A percentile compares a stretch with the other conserved stretches of the same genome.
phyloP scores from a whole-genome alignment of 2,329 filamentous ascomycete species.

The Hymenoscyphus repandus region DNA sequence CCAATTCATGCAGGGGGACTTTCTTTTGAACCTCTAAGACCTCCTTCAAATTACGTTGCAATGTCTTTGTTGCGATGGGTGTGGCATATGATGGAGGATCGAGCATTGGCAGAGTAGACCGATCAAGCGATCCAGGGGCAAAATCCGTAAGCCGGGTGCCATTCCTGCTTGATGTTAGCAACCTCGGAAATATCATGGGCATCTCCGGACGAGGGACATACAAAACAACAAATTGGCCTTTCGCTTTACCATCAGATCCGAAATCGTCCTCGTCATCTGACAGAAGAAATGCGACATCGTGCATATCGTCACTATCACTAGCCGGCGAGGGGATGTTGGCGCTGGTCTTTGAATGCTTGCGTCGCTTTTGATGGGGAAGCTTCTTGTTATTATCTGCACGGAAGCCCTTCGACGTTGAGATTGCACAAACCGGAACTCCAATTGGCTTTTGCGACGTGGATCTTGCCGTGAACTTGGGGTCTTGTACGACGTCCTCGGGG shows the following conservation, averaged over 20 bases:
- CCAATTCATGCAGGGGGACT: slow-evolving; percentile 59
- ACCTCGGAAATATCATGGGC: too few species aligned
- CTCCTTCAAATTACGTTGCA: slow-evolving; percentile 59
- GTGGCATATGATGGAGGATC: slow-evolving; percentile 61
- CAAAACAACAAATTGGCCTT: not conserved
- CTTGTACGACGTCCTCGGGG: slow-evolving; percentile 16
- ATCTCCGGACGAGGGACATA: not conserved
- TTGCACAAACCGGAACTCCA: slow-evolving; percentile 27
- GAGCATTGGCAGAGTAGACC: slow-evolving; percentile 58
- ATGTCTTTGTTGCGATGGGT: slow-evolving; percentile 50
- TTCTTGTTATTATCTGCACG: slow-evolving; percentile 11
- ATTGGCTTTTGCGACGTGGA: slow-evolving; percentile 18
- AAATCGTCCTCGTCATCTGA: slow-evolving; percentile 28
- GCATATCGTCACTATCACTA: slow-evolving; percentile 27
- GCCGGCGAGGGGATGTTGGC: not conserved
- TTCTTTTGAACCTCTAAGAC: slow-evolving; percentile 59
- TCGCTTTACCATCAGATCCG: not conserved
- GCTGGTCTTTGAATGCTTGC: slow-evolving; percentile 8
- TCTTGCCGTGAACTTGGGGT: slow-evolving; percentile 22
- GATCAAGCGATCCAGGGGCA: slow-evolving; percentile 59
- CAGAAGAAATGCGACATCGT: slow-evolving; percentile 36
- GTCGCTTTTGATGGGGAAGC: slow-evolving; percentile 13
- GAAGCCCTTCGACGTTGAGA: slow-evolving; percentile 25
- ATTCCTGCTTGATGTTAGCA: slow-evolving; percentile 2
- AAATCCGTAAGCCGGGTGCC: slow-evolving; percentile 49